phyloP scores from a whole-genome alignment of 306 rosid genomes.

The Malus orientalis region DNA sequence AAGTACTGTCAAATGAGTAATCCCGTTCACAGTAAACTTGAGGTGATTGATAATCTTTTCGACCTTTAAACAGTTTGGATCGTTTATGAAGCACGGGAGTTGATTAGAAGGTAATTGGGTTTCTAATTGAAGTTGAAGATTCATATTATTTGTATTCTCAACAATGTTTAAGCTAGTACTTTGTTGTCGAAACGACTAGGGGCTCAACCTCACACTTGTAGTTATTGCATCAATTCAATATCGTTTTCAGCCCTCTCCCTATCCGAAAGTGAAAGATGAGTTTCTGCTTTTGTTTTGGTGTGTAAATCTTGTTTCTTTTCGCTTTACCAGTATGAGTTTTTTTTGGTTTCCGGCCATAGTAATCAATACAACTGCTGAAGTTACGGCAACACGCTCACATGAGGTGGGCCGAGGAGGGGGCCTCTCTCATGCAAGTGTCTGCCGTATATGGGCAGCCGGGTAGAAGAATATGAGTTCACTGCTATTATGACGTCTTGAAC shows the following conservation, averaged over 20 bases:
- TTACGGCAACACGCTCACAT: not conserved
- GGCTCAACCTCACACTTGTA: conserved; percentile 11
- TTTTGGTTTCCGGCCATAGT: not conserved
- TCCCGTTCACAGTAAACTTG: conserved; percentile 12
- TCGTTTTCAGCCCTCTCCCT: conserved; percentile 9
- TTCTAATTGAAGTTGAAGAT: conserved; percentile 15
- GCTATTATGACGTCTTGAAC: not conserved
- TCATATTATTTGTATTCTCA: conserved; percentile 16
- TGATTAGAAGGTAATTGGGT: not conserved
- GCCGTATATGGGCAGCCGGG: not conserved
- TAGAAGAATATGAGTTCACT: not conserved
- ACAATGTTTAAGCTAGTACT: conserved; percentile 15
- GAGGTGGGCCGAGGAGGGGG: not conserved
- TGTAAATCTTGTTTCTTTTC: not conserved
- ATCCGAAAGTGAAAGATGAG: conserved; percentile 4
- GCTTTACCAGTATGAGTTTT: not conserved
- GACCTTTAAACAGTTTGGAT: conserved; percentile 1
- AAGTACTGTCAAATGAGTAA: conserved; percentile 5
- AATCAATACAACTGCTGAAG: not conserved
- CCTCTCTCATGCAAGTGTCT: not conserved
- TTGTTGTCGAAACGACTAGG: conserved; percentile 21
- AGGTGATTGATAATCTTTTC: conserved; percentile 19
- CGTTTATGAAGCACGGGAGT: conserved; percentile 2
- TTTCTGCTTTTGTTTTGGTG: not conserved
- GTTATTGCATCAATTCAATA: conserved; percentile 10